Evolutionary conservation across 345 rosid species (phyloP), one percentile per base, ranked within the genome.

Genomic region (Citrus mangshanensis): DNA sequence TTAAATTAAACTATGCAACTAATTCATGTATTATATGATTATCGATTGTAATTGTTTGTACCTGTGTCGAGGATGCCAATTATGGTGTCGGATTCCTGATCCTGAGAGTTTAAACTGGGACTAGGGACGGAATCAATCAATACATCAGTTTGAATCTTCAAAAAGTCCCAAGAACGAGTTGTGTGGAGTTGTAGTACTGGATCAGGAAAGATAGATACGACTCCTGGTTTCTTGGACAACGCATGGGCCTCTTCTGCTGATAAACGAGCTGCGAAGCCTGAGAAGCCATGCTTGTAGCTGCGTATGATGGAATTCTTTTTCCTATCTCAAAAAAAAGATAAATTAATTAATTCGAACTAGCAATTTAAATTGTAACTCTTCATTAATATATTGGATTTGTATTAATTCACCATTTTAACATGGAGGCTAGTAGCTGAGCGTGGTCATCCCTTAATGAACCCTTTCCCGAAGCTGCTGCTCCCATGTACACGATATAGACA

Each of bases 121-220:
- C 59, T 76, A 58, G 91, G 89, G 34, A 46, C 74, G 0, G 87
- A 79, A 67, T 90, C 88, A 2, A 90, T 86, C 82, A 72, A 64
- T 32, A 88, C 74, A 10, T 88, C 84, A 68, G 87, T 88, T 83
- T 88, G 91, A 66, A 89, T 86, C 81, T 88, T 90, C 78, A 93
- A 86, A 82, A 95, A 95, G 79, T 95, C 98, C 98, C 98, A 95
- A 9, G 98, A 95, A 61, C 94, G 98, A 72, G 98, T 93, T 6
- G 98, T 95, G 82, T 93, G 97, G 82, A 91, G 93, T 70, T 88
- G 88, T 24, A 85, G 78, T 51, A 82, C 64, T 6, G 91, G 88
- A 68, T 92, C 95, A 28, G 92, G 90, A 80, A 93, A 91, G 24
- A 95, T 93, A 0, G 95, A 95, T 16, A 88, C 88, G 10, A 92